Evolutionary conservation across 2,329 filamentous ascomycete genomes (phyloP).

Genomic region (Arthroderma uncinatum): DNA sequence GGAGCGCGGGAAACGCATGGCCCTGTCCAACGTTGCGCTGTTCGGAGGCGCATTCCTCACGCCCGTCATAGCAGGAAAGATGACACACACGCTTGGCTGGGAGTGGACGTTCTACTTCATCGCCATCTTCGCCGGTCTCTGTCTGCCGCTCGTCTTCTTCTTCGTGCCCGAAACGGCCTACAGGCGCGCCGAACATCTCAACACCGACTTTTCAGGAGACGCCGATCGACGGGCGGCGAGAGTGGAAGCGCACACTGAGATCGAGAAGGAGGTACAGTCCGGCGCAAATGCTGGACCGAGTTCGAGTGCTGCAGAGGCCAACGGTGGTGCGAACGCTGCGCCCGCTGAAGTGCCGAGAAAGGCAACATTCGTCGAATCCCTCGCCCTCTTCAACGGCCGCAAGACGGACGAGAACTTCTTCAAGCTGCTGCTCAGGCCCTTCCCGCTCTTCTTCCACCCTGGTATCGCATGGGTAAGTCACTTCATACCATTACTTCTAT

Average conservation of each 20-base stretch:
- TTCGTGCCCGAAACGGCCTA: slow-evolving; percentile 80
- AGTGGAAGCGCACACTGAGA: not conserved
- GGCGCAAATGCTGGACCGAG: not conserved
- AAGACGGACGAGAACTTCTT: slow-evolving; percentile 67
- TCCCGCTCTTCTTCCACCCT: slow-evolving; percentile 73
- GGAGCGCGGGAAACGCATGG: slow-evolving; percentile 77
- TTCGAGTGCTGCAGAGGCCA: not conserved
- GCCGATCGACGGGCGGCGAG: slow-evolving; percentile 14
- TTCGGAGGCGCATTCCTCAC: slow-evolving; percentile 66
- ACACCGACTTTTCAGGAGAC: slow-evolving; percentile 52
- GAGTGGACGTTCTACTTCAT: slow-evolving; percentile 81
- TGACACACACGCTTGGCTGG: slow-evolving; percentile 67
- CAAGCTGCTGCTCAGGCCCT: slow-evolving; percentile 56
- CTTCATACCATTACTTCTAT: not conserved
- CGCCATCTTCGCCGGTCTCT: slow-evolving; percentile 64
- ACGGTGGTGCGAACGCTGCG: not conserved
- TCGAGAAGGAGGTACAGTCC: slow-evolving; percentile 9
- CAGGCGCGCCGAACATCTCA: slow-evolving; percentile 52
- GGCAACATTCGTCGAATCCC: slow-evolving; percentile 46
- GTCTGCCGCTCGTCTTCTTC: slow-evolving; percentile 61
- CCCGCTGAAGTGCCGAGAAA: slow-evolving; percentile 34
- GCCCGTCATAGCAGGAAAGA: slow-evolving; percentile 81
- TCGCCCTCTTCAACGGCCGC: slow-evolving; percentile 66
- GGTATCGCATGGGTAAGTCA: slow-evolving; percentile 63
- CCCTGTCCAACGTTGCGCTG: slow-evolving; percentile 58